Percentiles rank a stretch among this genome's conserved stretches.
These are phyloP conservation scores for Fusarium clavum DNA, from an alignment of 2,329 filamentous ascomycete species.

Conservation along the genomic window DNA sequence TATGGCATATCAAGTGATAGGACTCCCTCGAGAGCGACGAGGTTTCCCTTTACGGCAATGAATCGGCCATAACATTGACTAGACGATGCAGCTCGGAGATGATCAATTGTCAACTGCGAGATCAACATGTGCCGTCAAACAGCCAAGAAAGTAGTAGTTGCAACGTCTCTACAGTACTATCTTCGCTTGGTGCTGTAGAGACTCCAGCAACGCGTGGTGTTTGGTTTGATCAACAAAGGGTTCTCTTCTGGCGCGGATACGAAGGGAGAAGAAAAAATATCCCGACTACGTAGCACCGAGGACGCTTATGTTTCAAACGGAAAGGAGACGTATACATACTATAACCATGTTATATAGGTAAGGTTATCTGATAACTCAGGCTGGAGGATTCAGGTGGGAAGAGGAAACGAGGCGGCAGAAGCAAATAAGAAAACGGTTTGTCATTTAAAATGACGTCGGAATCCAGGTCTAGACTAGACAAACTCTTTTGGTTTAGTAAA, in stretches of 20 bases:
- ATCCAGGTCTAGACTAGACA: background rate
- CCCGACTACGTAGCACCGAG: slow-evolving; percentile 4
- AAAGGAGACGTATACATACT: background rate
- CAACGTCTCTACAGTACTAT: background rate
- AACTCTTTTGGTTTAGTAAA: slow-evolving; percentile 15
- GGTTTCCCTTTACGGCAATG: slow-evolving; percentile 8
- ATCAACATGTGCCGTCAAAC: slow-evolving; percentile 8
- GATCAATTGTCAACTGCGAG: slow-evolving; percentile 1
- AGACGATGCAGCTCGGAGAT: slow-evolving; percentile 15
- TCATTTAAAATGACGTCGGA: slow-evolving; percentile 19
- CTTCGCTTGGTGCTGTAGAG: slow-evolving; percentile 2
- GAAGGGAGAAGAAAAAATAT: background rate
- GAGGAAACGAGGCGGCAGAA: slow-evolving; percentile 23
- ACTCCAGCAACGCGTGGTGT: background rate
- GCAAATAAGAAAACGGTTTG: slow-evolving; percentile 9
- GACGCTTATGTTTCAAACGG: slow-evolving; percentile 30
- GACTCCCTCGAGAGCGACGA: slow-evolving; percentile 5
- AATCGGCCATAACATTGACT: background rate
- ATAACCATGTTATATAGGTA: slow-evolving; percentile 22
- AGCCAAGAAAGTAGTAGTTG: slow-evolving; percentile 19
- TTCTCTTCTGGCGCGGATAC: slow-evolving; percentile 11
- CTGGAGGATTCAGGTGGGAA: slow-evolving; percentile 15
- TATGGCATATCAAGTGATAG: slow-evolving; percentile 11
- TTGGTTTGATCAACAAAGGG: slow-evolving; percentile 2
- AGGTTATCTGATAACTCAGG: slow-evolving; percentile 20